Base-by-base conservation (phyloP, 768 basidiomycete genomes). In the Amanita pseudoporphyria region DNA sequence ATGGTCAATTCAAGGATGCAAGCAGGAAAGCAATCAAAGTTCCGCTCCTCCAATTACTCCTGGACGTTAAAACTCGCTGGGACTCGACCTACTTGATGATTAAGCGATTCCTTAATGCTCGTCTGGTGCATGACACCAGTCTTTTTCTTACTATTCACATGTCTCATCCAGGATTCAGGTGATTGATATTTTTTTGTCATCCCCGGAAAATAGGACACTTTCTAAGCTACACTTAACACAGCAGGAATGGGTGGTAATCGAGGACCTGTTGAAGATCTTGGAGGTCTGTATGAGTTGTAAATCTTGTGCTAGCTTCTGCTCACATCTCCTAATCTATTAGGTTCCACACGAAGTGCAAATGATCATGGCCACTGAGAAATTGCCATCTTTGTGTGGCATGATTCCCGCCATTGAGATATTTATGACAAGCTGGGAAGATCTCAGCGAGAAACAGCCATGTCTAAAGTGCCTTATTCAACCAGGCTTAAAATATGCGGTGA, bases 391-490 rank as follows among this genome's bases (percentile, higher is more conserved):
- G 2, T 47, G 42, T 33, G 51, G 41, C 1, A 30, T 36, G 10
- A 54, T 57, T 33, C 56, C 53, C 21, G 13, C 51, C 2, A 49
- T 57, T 45, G 48, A 57, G 32, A 28, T 33, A n/a, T 54, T 52
- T 26, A 57, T 57, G 53, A 9, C 41, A n/a, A 1, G 21, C 6
- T 52, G 50, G 53, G 51, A 54, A 18, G 0, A 26, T 9, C 45
- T 50, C 19, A 12, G 39, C 16, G n/a, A 46, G 12, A 40, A 35
- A 12, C 3, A 50, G 5, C 21, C 19, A n/a, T 9, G 37, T 19
- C 55, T 56, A 2, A 9, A 24, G 18, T 22, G 22, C n/a, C 35
- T 35, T 19, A 54, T 53, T 35, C 1, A 54, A 28, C 32, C 40
- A 21, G 51, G 53, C 9, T 45, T 57, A 5, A 16, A 41, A 2